Evolutionary conservation across 768 basidiomycete species (phyloP), one percentile per base, ranked within the genome.

Genomic region (Phanerochaete sordida): DNA sequence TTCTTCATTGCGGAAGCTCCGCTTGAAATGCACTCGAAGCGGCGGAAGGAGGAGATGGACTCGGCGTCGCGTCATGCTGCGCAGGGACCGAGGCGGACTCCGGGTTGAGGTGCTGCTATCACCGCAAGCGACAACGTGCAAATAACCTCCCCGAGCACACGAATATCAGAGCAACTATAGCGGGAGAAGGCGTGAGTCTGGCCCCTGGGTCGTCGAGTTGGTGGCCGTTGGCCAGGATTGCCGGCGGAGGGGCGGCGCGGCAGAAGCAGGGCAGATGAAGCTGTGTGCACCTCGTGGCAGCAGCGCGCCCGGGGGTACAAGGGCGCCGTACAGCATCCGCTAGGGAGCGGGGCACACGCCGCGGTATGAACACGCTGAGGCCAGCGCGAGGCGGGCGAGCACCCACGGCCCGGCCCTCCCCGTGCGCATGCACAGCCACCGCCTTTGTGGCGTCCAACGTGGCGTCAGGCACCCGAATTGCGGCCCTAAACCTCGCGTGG

Each of bases 401-500:
- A n/a, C n/a, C n/a, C n/a, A n/a, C n/a, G n/a, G n/a, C n/a, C n/a
- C n/a, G n/a, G n/a, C n/a, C n/a, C n/a, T n/a, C n/a, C n/a, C n/a
- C n/a, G n/a, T n/a, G n/a, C n/a, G n/a, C n/a, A n/a, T n/a, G 26
- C 53, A 54, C 53, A 37, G 37, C 37, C 53, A 39, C 30, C 53
- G 19, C 15, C 53, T 54, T 54, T 28, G 53, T 54, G 53, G 53
- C 53, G 53, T 54, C 43, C 28, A 31, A 19, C 13, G 51, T 52
- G 47, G 47, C 51, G 7, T n/a, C 51, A 54, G 53, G 53, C 53
- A 54, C 53, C 21, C n/a, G n/a, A 26, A 23, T 6, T 24, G 3
- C 35, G 19, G 35, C 9, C 37, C 37, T 54, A 26, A 54, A 54
- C 21, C n/a, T 54, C 53, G 37, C 53, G 53, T 54, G 53, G 53